Conservation (phyloP, 2,329 filamentous ascomycete species). For the Orbilia javanica region DNA sequence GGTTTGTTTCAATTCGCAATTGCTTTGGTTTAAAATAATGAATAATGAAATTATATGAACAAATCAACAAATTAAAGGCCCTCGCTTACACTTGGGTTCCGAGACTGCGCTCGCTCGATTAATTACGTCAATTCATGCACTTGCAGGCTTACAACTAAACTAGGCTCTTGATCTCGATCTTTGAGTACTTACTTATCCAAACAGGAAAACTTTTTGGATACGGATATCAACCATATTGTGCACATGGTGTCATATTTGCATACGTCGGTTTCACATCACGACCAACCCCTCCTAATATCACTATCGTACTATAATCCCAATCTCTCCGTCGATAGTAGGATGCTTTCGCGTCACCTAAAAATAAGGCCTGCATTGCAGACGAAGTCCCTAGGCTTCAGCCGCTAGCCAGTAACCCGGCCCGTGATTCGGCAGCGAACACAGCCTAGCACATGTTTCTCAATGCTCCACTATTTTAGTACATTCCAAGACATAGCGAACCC, state of each 20-base stretch:
- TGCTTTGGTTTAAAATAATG: slow-evolving; percentile 2
- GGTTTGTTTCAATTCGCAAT: neutral
- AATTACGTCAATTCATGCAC: neutral
- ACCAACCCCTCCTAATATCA: neutral
- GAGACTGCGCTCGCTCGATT: neutral
- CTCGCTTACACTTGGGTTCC: neutral
- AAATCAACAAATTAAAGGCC: neutral
- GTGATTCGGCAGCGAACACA: slow-evolving; percentile 16
- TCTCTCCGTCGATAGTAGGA: slow-evolving; percentile 2
- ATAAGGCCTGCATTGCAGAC: slow-evolving; percentile 10
- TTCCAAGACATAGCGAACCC: neutral
- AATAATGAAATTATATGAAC: slow-evolving; percentile 16
- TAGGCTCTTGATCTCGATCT: neutral
- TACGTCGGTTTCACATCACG: neutral
- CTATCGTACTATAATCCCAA: neutral
- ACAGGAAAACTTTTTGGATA: neutral
- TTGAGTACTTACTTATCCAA: neutral
- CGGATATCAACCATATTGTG: neutral
- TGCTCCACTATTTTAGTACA: slow-evolving; percentile 12
- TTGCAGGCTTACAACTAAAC: too few species aligned
- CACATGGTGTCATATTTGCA: slow-evolving; percentile 1
- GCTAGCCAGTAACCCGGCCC: neutral
- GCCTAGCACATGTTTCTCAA: slow-evolving; percentile 21
- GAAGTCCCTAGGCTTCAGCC: slow-evolving; percentile 5
- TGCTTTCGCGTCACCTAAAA: slow-evolving; percentile 24